Percentiles rank a stretch among this genome's conserved stretches.
Evolutionary conservation across 768 basidiomycete species (phyloP).

Genomic region (Porphyrellus cyaneotinctus): DNA sequence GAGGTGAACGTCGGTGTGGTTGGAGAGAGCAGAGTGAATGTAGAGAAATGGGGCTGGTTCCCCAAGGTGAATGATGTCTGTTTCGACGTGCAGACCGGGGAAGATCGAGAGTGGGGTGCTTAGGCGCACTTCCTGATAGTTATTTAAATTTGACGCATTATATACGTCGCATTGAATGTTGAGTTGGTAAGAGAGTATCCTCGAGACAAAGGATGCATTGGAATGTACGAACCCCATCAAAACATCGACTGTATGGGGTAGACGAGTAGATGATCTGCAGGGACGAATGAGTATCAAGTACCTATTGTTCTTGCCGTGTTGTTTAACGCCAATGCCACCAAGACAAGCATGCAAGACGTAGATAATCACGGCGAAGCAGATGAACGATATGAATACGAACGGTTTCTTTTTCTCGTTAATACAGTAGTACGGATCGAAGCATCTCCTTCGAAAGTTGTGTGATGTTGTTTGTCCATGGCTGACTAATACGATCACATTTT

Average conservation of each 20-base stretch:
- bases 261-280: constrained; percentile 60
- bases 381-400: not conserved
- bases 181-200: not conserved
- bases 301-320: constrained; percentile 50
- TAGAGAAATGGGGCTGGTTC: constrained; percentile 58
- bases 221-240: constrained; percentile 29
- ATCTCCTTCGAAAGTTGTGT: not conserved
- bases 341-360: constrained; percentile 46
- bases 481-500: constrained; percentile 14
- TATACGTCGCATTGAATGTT: not conserved
- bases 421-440: not conserved
- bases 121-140: not conserved
- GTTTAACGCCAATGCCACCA: constrained; percentile 65
- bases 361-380: constrained; percentile 52
- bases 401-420: not conserved
- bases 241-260: constrained; percentile 42
- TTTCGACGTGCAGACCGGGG: not conserved
- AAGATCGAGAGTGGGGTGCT: constrained; percentile 11
- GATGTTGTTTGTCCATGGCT: constrained; percentile 2
- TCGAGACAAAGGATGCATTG: no score
- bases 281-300: constrained; percentile 23
- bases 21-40: constrained; percentile 53
- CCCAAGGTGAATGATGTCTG: constrained; percentile 29
- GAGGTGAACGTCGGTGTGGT: constrained; percentile 51
- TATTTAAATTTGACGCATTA: no score